Evolutionary conservation across 208 protist genomes (phyloP), one percentile per base, ranked within the genome.

Genomic region (Phytomonas sp.): DNA sequence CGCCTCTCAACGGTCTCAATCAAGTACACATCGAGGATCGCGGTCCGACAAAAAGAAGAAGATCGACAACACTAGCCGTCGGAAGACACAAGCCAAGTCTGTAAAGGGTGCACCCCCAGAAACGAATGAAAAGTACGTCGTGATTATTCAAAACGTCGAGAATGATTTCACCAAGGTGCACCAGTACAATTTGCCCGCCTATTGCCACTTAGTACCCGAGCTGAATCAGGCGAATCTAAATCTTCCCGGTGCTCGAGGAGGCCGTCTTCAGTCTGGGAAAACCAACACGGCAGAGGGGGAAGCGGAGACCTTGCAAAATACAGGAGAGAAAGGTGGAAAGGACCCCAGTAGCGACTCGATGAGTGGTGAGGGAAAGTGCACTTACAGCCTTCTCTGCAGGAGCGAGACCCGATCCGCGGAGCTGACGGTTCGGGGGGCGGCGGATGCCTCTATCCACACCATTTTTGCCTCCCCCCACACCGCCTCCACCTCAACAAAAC

Each of bases 81-180:
- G 36, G 36, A 40, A 40, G 36, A 40, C 9, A 40, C 4, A 9
- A 4, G 6, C 6, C 36, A 40, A 40, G 9, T 9, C 36, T 9
- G 4, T 9, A 13, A 40, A 40, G 36, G 36, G 36, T 9, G 36
- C 36, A 9, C 8, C 65, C 4, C 26, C 60, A 37, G 43, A 70
- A 2, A 68, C 72, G 15, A 72, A 70, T 15, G 78, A 83, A 30
- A 73, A 77, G 63, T 93, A 90, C 72, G 75, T 87, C 46, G 85
- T 95, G 11, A 81, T 95, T 61, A 88, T 95, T 62, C 83, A 76
- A 43, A 95, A 95, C 74, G 89, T 93, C 1, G 87, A 95, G 60
- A 93, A 91, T 68, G 85, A 95, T 59, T 89, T 93, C 67, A 79
- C 81, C 63, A 83, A 81, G 75, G 67, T 95, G 28, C 89, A 93